phyloP scores from a whole-genome alignment of 2,329 filamentous ascomycete genomes.

The Talaromyces atroroseus region DNA sequence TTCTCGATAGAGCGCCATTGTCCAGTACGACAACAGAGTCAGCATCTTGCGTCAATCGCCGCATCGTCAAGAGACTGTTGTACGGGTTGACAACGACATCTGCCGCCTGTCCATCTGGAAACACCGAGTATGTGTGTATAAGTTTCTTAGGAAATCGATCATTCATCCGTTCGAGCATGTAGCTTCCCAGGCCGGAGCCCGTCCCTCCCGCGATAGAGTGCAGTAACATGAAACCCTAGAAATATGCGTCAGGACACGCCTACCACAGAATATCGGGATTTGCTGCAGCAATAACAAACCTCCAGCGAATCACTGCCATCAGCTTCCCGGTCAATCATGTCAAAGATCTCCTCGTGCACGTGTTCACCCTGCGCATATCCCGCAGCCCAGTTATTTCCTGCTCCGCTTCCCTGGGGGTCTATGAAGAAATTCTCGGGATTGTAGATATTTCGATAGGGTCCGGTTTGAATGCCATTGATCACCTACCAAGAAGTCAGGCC shows the following conservation, averaged over 20 bases:
- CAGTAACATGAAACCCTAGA: constrained; percentile 90
- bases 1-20: constrained; percentile 87
- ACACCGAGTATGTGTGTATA: constrained; percentile 98
- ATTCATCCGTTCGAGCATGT: constrained; percentile 89
- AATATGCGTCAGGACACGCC: neutral
- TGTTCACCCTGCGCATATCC: constrained; percentile 89
- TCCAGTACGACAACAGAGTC: constrained; percentile 94
- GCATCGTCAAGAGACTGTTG: constrained; percentile 90
- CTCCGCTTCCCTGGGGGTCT: constrained; percentile 86
- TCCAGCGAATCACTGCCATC: constrained; percentile 97
- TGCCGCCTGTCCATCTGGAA: constrained; percentile 83
- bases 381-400: constrained; percentile 97
- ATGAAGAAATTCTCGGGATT: constrained; percentile 99
- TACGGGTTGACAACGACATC: constrained; percentile 98
- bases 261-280: no score
- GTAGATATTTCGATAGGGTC: constrained; percentile 97
- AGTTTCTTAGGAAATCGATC: constrained; percentile 98
- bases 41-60: constrained; percentile 87
- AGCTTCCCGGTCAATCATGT: constrained; percentile 98
- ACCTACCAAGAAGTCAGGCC: constrained; percentile 47
- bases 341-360: constrained; percentile 94
- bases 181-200: constrained; percentile 91
- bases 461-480: constrained; percentile 85
- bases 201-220: constrained; percentile 98
- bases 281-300: constrained; percentile 50